Evolutionary conservation across 2,329 filamentous ascomycete genomes (phyloP).

Genomic region (Pleomassaria siparia): DNA sequence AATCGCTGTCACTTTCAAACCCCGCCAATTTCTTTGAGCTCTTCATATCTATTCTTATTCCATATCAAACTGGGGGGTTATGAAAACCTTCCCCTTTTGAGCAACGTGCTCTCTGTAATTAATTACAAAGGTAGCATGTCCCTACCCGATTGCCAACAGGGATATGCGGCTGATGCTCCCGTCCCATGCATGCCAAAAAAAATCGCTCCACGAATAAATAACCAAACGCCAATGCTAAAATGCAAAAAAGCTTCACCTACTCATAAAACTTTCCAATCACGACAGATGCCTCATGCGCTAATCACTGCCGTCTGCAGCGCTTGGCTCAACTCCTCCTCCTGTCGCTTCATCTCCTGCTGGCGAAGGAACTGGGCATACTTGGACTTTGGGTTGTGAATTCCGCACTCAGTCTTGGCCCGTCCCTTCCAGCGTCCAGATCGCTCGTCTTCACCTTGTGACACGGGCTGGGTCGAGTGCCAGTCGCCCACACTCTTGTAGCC

Average conservation of each 20-base stretch:
- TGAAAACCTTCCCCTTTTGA: background rate
- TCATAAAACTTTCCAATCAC: slow-evolving; percentile 19
- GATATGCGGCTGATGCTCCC: background rate
- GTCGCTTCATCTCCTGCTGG: slow-evolving; percentile 68
- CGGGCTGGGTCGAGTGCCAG: slow-evolving; percentile 94
- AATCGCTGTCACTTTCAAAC: background rate
- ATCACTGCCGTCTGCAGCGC: slow-evolving; percentile 34
- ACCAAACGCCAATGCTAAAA: slow-evolving; percentile 47
- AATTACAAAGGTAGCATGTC: no score
- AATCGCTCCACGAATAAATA: slow-evolving; percentile 3
- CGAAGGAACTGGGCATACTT: slow-evolving; percentile 84
- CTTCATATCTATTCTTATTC: background rate
- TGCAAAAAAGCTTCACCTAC: slow-evolving; percentile 31
- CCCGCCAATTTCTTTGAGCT: background rate
- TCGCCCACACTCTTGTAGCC: slow-evolving; percentile 99
- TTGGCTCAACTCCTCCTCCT: slow-evolving; percentile 36
- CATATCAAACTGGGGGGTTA: background rate
- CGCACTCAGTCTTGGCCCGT: slow-evolving; percentile 92
- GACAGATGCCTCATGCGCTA: slow-evolving; percentile 21
- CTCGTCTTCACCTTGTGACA: slow-evolving; percentile 91
- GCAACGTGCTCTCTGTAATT: background rate
- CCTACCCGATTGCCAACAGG: background rate
- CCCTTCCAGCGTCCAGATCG: slow-evolving; percentile 97
- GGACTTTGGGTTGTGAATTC: slow-evolving; percentile 97
- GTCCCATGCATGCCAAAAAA: slow-evolving; percentile 2